Evolutionary conservation across 2,329 filamentous ascomycete genomes (phyloP), one percentile per base, ranked within the genome.

Genomic region (Grosmannia huntii): DNA sequence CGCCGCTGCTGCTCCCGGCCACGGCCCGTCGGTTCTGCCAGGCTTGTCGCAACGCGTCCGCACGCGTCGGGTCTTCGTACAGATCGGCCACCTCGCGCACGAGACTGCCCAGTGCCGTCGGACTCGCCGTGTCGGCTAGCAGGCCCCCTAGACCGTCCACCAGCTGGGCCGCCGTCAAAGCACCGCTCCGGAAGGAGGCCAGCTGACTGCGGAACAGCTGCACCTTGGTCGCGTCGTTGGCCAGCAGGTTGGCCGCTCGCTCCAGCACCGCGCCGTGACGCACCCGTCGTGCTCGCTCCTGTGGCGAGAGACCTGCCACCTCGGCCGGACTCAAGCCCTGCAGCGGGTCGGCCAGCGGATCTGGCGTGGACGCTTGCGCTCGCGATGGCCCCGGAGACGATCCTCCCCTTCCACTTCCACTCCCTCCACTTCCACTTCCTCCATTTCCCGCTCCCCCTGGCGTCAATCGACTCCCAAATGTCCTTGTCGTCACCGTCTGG

Each of bases 21-120:
- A 33, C 94, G 44, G 90, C 90, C 53, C 89, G 89, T 89, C 92
- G 96, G 71, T 96, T 89, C 65, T 90, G 89, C 90, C 92, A 96
- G 1, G 91, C 89, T 65, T 86, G 86, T 28, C 90, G 81, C 3
- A 99, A 74, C 0, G 76, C 78, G 56, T 86, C 84, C 1, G 83
- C 83, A 68, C 95, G 96, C 21, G 71, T 68, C 55, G 86, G 79
- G 64, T 95, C 86, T 65, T 99, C 92, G 65, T 94, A 97, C 12
- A 99, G 83, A 56, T 97, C 92, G 5, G 92, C 88, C 3, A 96
- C 81, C 68, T 99, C 94, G 61, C 92, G 88, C 62, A 97, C 81
- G 0, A 99, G 79, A 28, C 91, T 96, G 16, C 91, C 91, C 0
- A 99, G 76, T 31, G 95, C 87, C 16, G 83, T 82, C 9, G 89